phyloP scores from a whole-genome alignment of 352 stramenopile genomes.

The Globisporangium yorkense region DNA sequence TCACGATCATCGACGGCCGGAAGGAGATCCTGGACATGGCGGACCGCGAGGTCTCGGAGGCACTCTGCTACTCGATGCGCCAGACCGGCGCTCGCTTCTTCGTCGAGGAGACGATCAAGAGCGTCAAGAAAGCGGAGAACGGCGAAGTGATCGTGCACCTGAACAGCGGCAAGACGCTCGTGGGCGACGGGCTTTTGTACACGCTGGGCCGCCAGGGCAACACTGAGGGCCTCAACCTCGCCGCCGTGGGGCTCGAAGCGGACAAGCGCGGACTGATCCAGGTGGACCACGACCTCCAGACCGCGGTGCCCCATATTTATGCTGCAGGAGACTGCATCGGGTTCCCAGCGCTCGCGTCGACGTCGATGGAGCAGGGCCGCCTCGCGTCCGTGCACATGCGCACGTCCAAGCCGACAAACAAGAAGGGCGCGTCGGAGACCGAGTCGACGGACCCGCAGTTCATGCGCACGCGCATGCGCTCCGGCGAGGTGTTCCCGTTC shows the following conservation, averaged over 20 bases:
- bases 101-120: constrained; percentile 72
- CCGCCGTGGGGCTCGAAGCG: constrained; percentile 64
- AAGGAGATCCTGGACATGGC: constrained; percentile 87
- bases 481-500: constrained; percentile 82
- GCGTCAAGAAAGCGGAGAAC: constrained; percentile 52
- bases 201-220: constrained; percentile 85
- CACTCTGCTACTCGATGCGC: constrained; percentile 85
- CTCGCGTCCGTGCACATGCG: constrained; percentile 87
- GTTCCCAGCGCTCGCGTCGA: constrained; percentile 85
- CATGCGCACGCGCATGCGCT: constrained; percentile 77
- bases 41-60: constrained; percentile 83
- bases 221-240: constrained; percentile 78
- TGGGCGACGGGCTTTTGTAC: constrained; percentile 82
- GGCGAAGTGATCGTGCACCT: constrained; percentile 75
- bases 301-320: constrained; percentile 83
- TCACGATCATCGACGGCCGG: constrained; percentile 86
- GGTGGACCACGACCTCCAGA: constrained; percentile 89
- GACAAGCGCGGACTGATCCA: constrained; percentile 83
- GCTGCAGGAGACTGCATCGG: constrained; percentile 88
- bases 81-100: constrained; percentile 86
- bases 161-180: constrained; percentile 82
- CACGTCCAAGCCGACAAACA: constrained; percentile 60
- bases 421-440: constrained; percentile 29
- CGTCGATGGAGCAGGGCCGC: constrained; percentile 88
- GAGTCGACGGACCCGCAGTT: constrained; percentile 58